Evolutionary conservation across 768 basidiomycete species (phyloP), one percentile per base, ranked within the genome.

Genomic region (Mycena sanguinolenta): DNA sequence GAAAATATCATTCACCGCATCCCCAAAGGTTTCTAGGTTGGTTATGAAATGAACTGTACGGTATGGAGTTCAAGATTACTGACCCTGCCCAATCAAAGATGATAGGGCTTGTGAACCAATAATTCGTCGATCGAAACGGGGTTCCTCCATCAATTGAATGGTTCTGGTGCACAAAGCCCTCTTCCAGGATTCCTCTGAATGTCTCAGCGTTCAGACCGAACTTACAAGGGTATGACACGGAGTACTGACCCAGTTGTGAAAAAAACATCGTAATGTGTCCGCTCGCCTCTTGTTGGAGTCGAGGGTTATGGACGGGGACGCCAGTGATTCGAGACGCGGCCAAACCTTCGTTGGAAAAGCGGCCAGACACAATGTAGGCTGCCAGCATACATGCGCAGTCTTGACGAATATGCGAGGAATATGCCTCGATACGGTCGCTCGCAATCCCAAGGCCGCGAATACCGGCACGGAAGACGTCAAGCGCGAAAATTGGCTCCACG

Each of bases 331-430:
- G 44, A 23, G 42, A 30, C 16, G 21, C 21, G 59, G 23, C 44
- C 28, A 27, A 19, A 12, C 4, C 13, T 21, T 30, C 42, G 28
- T 21, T 61, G 5, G 46, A 61, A 30, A 61, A 61, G 27, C 59
- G 27, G 17, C 17, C 28, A 3, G 59, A 44, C 34, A 27, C 49
- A 39, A 39, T 38, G 62, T 46, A 52, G 17, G 34, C 42, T 3
- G 62, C 62, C 32, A 63, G 14, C 49, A 63, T 52, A 21, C 62
- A 17, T 53, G 62, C 62, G 38, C 62, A 63, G 27, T 63, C 62
- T 10, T 63, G 50, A 23, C 50, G 34, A 4, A 63, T 34, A 63
- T 52, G 34, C 14, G 23, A 4, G 14, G 16, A 34, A 13, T 53
- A 13, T 27, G n/a, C n/a, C n/a, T n/a, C n/a, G n/a, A n/a, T n/a